Evolutionary conservation across 192 early-diverging fungal species (phyloP).

Genomic region (Podila minutissima): DNA sequence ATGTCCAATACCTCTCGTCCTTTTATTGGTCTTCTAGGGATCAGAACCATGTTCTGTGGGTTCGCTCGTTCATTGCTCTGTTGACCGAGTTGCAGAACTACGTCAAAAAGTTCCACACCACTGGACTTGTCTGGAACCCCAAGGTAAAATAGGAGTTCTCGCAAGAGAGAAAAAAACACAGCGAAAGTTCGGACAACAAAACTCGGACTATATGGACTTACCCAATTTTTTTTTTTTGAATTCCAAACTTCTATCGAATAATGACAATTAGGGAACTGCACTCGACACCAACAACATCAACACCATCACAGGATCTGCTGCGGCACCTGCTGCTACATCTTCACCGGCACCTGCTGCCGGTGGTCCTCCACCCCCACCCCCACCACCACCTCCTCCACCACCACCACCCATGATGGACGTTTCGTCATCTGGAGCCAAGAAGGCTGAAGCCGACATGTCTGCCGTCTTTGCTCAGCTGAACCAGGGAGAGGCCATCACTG

Average conservation of each 20-base stretch:
- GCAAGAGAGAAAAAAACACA: neutral
- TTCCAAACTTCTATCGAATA: neutral
- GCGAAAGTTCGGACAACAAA: no score
- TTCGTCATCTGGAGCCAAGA: slow-evolving; percentile 8
- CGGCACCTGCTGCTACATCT: slow-evolving; percentile 53
- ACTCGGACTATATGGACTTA: neutral
- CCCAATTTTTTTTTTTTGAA: neutral
- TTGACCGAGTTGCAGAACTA: slow-evolving; percentile 83
- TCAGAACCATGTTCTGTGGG: slow-evolving; percentile 87
- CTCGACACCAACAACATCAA: slow-evolving; percentile 36
- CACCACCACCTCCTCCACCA: slow-evolving; percentile 63
- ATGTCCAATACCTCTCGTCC: no score
- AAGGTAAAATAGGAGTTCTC: slow-evolving; percentile 45
- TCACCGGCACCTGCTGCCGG: slow-evolving; percentile 46
- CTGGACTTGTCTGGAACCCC: slow-evolving; percentile 93
- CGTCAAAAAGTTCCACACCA: slow-evolving; percentile 90
- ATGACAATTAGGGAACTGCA: slow-evolving; percentile 25
- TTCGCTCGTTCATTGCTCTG: slow-evolving; percentile 72
- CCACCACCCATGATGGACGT: slow-evolving; percentile 55
- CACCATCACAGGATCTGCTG: slow-evolving; percentile 49
- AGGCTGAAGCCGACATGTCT: slow-evolving; percentile 53
- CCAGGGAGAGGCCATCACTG: slow-evolving; percentile 75
- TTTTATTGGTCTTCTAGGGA: slow-evolving; percentile 58
- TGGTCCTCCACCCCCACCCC: slow-evolving; percentile 62
- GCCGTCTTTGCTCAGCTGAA: slow-evolving; percentile 90